These are phyloP conservation scores for Echinosophora koreensis DNA, from an alignment of 306 rosid species.

Conservation along the genomic window DNA sequence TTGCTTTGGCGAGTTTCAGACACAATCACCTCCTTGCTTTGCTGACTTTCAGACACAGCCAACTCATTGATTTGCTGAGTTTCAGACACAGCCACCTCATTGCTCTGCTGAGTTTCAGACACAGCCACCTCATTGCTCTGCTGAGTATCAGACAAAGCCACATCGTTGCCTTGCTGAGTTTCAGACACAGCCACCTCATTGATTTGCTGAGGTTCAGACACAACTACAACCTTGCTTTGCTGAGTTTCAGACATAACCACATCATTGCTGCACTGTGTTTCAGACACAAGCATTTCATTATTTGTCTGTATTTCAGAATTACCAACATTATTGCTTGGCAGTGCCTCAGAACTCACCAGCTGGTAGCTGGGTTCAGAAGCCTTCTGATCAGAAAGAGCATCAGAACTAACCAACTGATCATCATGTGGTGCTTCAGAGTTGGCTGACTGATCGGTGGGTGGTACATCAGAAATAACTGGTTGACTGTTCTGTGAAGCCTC, in stretches of 20 bases:
- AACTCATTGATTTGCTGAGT: neutral
- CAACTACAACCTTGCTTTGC: neutral
- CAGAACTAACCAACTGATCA: slow-evolving; percentile 24
- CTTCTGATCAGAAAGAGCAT: slow-evolving; percentile 32
- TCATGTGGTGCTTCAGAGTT: slow-evolving; percentile 33
- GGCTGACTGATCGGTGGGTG: slow-evolving; percentile 10
- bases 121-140: neutral
- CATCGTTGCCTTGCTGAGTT: slow-evolving; percentile 32
- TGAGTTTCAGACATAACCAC: slow-evolving; percentile 38
- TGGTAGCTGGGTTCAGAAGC: slow-evolving; percentile 36
- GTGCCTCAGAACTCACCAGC: slow-evolving; percentile 17
- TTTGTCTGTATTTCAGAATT: slow-evolving; percentile 23
- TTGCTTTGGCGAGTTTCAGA: neutral
- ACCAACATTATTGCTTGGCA: slow-evolving; percentile 11
- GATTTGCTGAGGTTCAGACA: slow-evolving; percentile 28
- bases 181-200: slow-evolving; percentile 14
- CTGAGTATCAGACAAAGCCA: slow-evolving; percentile 32
- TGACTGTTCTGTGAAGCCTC: slow-evolving; percentile 39
- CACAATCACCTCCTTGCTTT: neutral
- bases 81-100: slow-evolving; percentile 12
- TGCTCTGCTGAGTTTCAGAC: slow-evolving; percentile 33
- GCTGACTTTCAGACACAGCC: slow-evolving; percentile 34
- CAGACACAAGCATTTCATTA: neutral
- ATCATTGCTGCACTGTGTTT: neutral
- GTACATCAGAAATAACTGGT: slow-evolving; percentile 28